phyloP scores from a whole-genome alignment of 1,284 basidiomycete species.

The Coniferiporia sulphurascens region DNA sequence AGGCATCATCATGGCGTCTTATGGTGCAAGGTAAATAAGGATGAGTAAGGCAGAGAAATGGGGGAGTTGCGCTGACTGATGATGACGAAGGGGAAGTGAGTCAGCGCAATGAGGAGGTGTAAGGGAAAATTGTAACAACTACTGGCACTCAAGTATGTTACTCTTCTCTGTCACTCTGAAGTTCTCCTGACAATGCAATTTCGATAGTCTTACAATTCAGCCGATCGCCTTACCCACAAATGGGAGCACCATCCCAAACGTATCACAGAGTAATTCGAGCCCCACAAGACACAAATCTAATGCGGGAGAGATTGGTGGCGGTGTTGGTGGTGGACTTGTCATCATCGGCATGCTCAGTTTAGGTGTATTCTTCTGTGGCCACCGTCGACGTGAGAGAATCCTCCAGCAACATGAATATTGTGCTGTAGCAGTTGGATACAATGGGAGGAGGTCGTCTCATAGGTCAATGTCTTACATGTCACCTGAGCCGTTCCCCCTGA shows the following conservation, averaged over 20 bases:
- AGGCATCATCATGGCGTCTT: too few species aligned
- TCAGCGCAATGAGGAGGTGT: too few species aligned
- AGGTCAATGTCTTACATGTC: conserved; percentile 1
- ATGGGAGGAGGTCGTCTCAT: background rate
- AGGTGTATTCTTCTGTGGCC: conserved; percentile 7
- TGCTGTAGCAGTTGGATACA: background rate
- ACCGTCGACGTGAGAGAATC: conserved; percentile 2
- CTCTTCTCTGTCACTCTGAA: background rate
- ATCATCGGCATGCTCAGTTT: too few species aligned
- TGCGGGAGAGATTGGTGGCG: conserved; percentile 16
- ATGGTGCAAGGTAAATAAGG: too few species aligned
- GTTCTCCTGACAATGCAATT: background rate
- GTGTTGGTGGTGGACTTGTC: conserved; percentile 1
- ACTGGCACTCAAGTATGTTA: conserved; percentile 14
- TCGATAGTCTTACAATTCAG: conserved; percentile 1
- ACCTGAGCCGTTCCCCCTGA: conserved; percentile 10
- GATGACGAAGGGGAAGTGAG: too few species aligned
- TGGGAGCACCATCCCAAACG: conserved; percentile 14
- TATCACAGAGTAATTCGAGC: background rate
- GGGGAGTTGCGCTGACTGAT: too few species aligned
- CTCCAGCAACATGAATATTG: background rate
- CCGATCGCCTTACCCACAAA: conserved; percentile 4
- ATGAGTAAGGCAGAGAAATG: too few species aligned
- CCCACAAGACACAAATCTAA: conserved; percentile 9
- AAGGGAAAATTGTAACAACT: too few species aligned